Evolutionary conservation across 495 filamentous ascomycete species (phyloP).

Genomic region (Hypoxylon fuscum): DNA sequence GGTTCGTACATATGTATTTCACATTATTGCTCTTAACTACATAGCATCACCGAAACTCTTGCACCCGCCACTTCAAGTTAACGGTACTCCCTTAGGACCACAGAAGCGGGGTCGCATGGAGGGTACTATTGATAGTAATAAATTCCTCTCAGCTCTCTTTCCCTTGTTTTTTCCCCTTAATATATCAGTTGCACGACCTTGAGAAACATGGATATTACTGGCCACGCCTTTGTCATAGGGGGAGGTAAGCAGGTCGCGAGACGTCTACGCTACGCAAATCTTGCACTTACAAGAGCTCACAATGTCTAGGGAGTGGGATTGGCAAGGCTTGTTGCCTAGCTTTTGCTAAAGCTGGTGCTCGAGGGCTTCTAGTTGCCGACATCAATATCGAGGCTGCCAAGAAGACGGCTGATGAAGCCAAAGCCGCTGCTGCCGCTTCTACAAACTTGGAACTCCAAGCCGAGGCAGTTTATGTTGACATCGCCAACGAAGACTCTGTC

Average conservation of each 20-base stretch:
- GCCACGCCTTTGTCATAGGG: conserved; percentile 23
- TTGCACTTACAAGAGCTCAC: neutral
- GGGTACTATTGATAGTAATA: neutral
- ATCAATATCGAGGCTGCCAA: conserved; percentile 43
- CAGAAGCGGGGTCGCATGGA: neutral
- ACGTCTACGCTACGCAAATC: neutral
- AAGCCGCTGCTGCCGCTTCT: conserved; percentile 25
- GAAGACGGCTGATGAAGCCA: conserved; percentile 37
- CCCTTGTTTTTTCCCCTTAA: neutral
- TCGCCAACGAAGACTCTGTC: conserved; percentile 43
- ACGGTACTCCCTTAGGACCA: neutral
- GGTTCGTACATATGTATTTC: no score
- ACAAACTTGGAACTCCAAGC: conserved; percentile 41
- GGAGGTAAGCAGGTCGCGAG: conserved; percentile 10
- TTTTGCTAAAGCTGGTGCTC: conserved; percentile 47
- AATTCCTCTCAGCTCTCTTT: neutral
- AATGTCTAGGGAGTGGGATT: conserved; percentile 42
- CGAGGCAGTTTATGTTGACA: conserved; percentile 44
- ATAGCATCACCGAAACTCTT: neutral
- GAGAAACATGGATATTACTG: conserved; percentile 21
- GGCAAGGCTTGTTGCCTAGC: conserved; percentile 43
- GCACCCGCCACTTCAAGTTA: neutral
- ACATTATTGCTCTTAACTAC: no score
- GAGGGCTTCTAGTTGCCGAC: conserved; percentile 50
- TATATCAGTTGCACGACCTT: neutral